Percentiles rank a stretch among this genome's conserved stretches.
Conservation (phyloP, 495 filamentous ascomycete species). For the Xylaria sp. region DNA sequence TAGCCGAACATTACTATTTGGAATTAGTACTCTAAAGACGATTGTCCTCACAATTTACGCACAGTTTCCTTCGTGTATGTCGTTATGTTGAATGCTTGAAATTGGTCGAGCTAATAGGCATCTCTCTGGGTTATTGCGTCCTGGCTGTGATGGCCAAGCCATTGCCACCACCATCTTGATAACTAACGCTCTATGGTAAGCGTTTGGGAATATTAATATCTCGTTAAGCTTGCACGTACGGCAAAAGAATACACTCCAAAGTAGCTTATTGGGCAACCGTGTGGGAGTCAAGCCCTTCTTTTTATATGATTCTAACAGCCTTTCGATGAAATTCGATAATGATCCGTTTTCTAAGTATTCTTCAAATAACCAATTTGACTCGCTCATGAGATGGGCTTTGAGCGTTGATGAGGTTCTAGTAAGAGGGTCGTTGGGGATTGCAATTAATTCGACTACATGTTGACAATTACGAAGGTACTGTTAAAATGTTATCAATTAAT, state of each 20-base stretch:
- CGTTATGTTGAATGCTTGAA: background rate
- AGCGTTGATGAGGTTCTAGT: background rate
- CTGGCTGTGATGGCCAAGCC: background rate
- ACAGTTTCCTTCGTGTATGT: background rate
- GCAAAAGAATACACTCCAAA: conserved; percentile 1
- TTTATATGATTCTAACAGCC: background rate
- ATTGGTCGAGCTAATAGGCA: background rate
- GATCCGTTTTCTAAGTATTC: background rate
- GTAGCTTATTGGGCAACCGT: background rate
- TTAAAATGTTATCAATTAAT: background rate
- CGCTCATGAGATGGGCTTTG: background rate
- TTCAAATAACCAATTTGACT: background rate
- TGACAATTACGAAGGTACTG: background rate
- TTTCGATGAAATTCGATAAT: background rate
- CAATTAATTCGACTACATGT: background rate
- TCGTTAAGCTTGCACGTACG: background rate
- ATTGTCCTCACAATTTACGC: background rate
- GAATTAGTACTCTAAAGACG: background rate
- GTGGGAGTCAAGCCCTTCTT: background rate
- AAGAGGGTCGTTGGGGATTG: background rate
- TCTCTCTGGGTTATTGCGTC: background rate
- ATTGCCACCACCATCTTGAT: background rate
- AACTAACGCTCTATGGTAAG: background rate
- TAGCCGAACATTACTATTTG: background rate
- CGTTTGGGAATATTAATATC: background rate